These are phyloP conservation scores for Chlamydomonas sp. DNA, from an alignment of 139 green algal genomes.

Conservation along the genomic window DNA sequence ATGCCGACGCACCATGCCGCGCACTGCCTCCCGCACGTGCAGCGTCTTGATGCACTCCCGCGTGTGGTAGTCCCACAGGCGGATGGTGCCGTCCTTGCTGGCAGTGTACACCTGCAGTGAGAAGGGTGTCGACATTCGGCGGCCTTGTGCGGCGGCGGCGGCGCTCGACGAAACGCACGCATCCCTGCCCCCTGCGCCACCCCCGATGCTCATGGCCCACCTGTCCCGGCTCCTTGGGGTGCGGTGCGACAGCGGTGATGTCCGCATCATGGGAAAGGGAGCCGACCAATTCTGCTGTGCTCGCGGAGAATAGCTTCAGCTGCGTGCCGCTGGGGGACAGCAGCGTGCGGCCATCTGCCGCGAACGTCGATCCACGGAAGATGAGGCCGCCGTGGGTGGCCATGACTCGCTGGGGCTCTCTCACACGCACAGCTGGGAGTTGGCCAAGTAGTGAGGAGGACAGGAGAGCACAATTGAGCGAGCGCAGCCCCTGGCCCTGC, in stretches of 20 bases:
- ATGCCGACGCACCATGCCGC: constrained; percentile 37
- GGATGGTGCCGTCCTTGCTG: constrained; percentile 47
- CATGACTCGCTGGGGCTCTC: no score
- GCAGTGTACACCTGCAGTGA: constrained; percentile 36
- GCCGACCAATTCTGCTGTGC: no score
- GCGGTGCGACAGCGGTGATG: not conserved
- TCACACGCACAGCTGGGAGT: no score
- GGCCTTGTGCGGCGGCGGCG: not conserved
- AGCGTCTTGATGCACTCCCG: constrained; percentile 19
- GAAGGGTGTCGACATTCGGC: not conserved
- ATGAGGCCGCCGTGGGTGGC: no score
- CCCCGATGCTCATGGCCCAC: not conserved
- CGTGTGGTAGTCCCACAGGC: constrained; percentile 40
- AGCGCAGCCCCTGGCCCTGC: no score
- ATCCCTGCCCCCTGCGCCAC: not conserved
- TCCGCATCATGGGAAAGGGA: constrained; percentile 3
- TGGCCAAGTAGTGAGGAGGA: no score
- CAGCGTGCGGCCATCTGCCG: no score
- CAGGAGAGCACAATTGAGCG: no score
- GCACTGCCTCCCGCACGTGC: constrained; percentile 25
- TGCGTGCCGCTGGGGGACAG: no score
- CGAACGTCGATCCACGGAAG: no score
- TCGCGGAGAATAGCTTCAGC: no score
- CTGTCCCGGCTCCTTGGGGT: not conserved
- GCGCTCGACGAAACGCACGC: not conserved